Base-by-base conservation (phyloP, 164 flowering plant species). In the Magnolia sinica region DNA sequence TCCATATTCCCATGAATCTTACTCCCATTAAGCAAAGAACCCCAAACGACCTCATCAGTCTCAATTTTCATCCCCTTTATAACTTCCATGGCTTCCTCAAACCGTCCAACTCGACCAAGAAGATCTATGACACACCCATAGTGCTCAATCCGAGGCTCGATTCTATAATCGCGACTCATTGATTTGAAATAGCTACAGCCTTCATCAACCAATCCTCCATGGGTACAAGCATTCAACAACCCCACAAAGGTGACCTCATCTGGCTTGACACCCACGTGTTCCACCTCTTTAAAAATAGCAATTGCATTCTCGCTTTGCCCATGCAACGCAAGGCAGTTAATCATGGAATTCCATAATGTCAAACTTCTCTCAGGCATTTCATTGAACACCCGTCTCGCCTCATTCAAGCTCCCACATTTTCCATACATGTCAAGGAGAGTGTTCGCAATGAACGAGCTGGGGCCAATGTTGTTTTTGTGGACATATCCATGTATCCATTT, bases 31-130 rank as follows among this genome's bases (percentile, higher is more conserved):
- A 91, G 87, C 84, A 90, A 79, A 55, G 95, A 86, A 55, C 89
- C 91, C 93, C 91, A 91, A 3, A 90, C 77, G 55, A 80, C 92
- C 73, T 86, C 92, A 80, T 91, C 91, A 8, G 93, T 87, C 80
- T 87, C 78, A 8, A 84, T 81, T 73, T 59, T 82, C 92, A 91
- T 90, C 50, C 78, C 84, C 4, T 67, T 82, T 45, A 91, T 81
- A 70, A 90, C 80, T 67, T 82, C 83, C 85, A 88, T 72, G 64
- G 90, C 91, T 76, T 90, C 88, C 50, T 86, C 84, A 72, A 91
- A 88, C 58, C 67, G 55, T 23, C 92, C 93, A n/a, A 90, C 89
- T 55, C 93, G 84, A 22, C 89, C 88, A 66, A 91, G 89, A 68
- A 91, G 88, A 77, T 91, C 91, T 59, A 89, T 80, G 66, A 91